Evolutionary conservation across 164 flowering plant genomes (phyloP).

Genomic region (Stephania yunnanensis): DNA sequence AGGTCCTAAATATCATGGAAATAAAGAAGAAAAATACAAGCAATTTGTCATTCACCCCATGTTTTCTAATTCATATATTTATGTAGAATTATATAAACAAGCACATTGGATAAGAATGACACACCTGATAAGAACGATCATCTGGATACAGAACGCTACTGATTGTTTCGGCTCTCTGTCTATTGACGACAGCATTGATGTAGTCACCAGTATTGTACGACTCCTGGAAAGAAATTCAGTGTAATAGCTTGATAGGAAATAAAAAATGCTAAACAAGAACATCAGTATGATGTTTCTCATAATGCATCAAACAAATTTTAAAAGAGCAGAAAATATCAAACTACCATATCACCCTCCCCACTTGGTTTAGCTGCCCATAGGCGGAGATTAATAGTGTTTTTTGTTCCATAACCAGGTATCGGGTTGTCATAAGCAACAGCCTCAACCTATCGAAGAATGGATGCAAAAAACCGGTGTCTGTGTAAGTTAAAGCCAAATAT

Average conservation of each 20-base stretch:
- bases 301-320: background rate
- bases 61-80: no score
- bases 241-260: background rate
- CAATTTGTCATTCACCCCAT: no score
- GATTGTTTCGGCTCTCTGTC: slow-evolving; percentile 55
- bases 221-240: slow-evolving; percentile 28
- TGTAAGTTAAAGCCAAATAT: background rate
- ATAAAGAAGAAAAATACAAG: no score
- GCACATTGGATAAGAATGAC: background rate
- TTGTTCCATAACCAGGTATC: slow-evolving; percentile 60
- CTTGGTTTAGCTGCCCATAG: slow-evolving; percentile 64
- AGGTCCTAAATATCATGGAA: no score
- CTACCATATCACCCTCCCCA: slow-evolving; percentile 48
- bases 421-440: slow-evolving; percentile 66
- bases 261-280: background rate
- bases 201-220: slow-evolving; percentile 59
- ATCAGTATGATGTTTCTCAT: background rate
- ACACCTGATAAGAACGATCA: slow-evolving; percentile 59
- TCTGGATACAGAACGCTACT: slow-evolving; percentile 54
- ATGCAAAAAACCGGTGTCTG: background rate
- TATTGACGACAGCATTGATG: slow-evolving; percentile 43
- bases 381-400: slow-evolving; percentile 50
- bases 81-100: no score
- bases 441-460: slow-evolving; percentile 35
- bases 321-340: background rate